Evolutionary conservation across 768 basidiomycete species (phyloP).

Genomic region (Rhodotorula graminis): DNA sequence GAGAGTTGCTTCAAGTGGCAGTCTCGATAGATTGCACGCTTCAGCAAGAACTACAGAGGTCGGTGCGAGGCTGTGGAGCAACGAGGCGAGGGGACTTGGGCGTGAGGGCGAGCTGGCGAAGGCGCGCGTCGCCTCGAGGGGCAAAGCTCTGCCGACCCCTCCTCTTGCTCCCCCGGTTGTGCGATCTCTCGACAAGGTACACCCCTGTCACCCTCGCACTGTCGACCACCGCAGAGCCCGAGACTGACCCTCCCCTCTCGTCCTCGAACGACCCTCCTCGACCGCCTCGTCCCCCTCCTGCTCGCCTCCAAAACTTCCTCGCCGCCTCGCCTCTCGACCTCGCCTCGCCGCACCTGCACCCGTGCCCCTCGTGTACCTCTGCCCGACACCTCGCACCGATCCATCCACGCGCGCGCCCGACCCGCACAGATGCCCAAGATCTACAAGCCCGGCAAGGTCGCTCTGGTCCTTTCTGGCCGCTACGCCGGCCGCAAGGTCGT

Average conservation of each 20-base stretch:
- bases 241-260: slow-evolving; percentile 1
- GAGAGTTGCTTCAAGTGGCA: neutral
- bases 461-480: slow-evolving; percentile 58
- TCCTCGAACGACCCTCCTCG: neutral
- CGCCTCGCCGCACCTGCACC: neutral
- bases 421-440: slow-evolving; percentile 43
- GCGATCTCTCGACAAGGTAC: slow-evolving; percentile 4
- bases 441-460: slow-evolving; percentile 53
- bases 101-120: neutral
- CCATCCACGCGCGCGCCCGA: neutral
- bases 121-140: neutral
- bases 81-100: neutral
- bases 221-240: neutral
- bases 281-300: neutral
- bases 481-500: slow-evolving; percentile 99
- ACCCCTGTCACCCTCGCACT: neutral
- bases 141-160: neutral
- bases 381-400: too few species aligned
- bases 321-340: neutral
- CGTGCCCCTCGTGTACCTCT: neutral
- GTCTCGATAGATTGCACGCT: neutral
- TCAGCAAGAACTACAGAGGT: neutral
- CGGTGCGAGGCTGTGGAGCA: neutral
- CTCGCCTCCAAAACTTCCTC: neutral
- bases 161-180: slow-evolving; percentile 4